Base-by-base conservation (phyloP, 2,329 filamentous ascomycete genomes). In the Cyphellophora europaea region DNA sequence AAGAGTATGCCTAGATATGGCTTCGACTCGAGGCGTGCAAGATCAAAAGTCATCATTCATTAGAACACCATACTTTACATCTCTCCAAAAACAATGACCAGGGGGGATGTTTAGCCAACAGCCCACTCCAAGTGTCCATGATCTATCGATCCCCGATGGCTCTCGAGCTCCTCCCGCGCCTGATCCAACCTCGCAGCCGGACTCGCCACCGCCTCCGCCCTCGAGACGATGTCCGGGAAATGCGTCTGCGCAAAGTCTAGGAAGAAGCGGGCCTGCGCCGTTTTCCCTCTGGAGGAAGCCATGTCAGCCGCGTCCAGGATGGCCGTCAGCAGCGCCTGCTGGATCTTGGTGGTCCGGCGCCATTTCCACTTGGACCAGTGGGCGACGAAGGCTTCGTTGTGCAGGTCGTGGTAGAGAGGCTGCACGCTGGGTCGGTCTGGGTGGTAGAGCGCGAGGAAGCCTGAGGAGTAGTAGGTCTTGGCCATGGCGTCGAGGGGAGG, bases 281-380 rank as follows among this genome's bases (percentile, higher is more conserved):
- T 25, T 4, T 36, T 33, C 12, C 53, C 50, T 35, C 53, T 52
- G 11, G 59, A 53, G 16, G 58, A 45, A 27, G 58, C 49, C 14
- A 63, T 35, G 17, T 55, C 53, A n/a, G 63, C 52, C 5, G 53
- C 59, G 32, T 61, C 55, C 21, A 61, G 54, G 6, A 55, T 49
- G n/a, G 54, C 48, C 2, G 47, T 49, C 25, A 61, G 47, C 28
- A 60, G 48, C 19, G 44, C 41, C 33, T 54, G 54, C 13, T 50
- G 51, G 14, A 49, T 42, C 5, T 33, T 11, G 19, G 30, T 35
- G 12, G 36, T 25, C 14, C 40, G 36, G 18, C 36, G 21, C 21
- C 8, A 34, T 17, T 40, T 37, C 42, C 42, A 42, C 12, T 30
- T 35, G 12, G 19, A 23, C 17, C 40, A 40, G 12, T 43, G 40